Evolutionary conservation across 306 rosid genomes (phyloP), one percentile per base, ranked within the genome.

Genomic region (Purshia tridentata): DNA sequence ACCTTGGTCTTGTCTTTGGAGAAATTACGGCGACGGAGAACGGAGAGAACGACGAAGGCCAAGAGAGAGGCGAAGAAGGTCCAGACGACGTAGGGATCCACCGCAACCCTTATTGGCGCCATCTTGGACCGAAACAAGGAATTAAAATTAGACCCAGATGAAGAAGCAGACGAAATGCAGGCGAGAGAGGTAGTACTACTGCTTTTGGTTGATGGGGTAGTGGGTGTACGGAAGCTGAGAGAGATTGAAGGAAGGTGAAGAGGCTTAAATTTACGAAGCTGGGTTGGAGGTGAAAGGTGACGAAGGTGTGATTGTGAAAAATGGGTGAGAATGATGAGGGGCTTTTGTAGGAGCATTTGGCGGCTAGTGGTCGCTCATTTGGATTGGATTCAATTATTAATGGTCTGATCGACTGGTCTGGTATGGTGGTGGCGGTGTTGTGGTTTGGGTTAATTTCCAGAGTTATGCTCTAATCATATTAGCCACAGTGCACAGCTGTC

Each of bases 51-150:
- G 14, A 82, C 16, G 14, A 82, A 78, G 6, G 80, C 79, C 15
- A 70, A 22, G 2, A 82, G 50, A 5, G 80, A 78, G 46, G 77
- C 77, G 13, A 65, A 51, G 80, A 82, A 69, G 6, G 75, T 77
- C 74, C 74, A 69, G 48, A 74, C 44, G 19, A 82, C 55, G 61
- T 64, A 67, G 8, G 72, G 74, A 70, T 82, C 77, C 15, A 56
- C 67, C 57, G 37, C 67, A 29, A 29, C 35, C 2, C 35, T 3
- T 80, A 70, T 63, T 65, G 18, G 19, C 48, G 6, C 44, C 51
- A 12, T 72, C 61, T 54, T 77, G 22, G 46, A 11, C 49, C 8
- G 13, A 42, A 41, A 5, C n/a, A 10, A 66, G 48, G 59, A 62
- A 9, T 20, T 60, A 50, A 60, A 73, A 59, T 6, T 54, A 29